Evolutionary conservation across 768 basidiomycete genomes (phyloP).

Genomic region (Lentinula sp.): DNA sequence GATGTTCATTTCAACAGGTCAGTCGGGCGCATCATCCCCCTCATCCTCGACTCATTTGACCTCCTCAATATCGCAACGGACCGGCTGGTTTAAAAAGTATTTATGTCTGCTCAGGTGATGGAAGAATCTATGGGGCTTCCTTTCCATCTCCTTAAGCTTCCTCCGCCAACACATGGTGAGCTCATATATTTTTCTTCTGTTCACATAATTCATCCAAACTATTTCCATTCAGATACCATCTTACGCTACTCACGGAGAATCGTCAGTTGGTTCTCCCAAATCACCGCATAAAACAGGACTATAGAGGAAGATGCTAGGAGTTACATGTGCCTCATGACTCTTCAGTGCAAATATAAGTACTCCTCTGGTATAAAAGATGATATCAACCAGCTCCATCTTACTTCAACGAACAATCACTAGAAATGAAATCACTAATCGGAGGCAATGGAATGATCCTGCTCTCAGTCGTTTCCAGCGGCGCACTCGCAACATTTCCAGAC

Average conservation of each 20-base stretch:
- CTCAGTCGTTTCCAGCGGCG: neutral
- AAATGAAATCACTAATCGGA: neutral
- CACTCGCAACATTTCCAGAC: constrained; percentile 1
- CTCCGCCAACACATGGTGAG: neutral
- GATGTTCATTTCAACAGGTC: neutral
- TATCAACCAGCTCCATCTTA: neutral
- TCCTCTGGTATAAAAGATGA: neutral
- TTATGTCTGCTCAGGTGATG: neutral
- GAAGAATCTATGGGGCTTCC: neutral
- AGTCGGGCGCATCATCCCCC: neutral
- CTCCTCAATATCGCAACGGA: neutral
- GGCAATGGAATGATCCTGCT: neutral
- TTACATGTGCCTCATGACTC: neutral
- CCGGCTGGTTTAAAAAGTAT: neutral
- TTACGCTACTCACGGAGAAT: neutral
- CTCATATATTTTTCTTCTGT: neutral
- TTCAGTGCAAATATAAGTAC: neutral
- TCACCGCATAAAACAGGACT: neutral
- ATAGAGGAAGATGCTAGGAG: neutral
- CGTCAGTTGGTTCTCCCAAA: neutral
- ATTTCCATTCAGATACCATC: neutral
- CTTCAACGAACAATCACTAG: neutral
- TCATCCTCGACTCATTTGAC: neutral
- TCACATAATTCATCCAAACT: neutral
- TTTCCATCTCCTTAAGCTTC: neutral